phyloP scores from a whole-genome alignment of 306 rosid genomes.

The Abrus precatorius region DNA sequence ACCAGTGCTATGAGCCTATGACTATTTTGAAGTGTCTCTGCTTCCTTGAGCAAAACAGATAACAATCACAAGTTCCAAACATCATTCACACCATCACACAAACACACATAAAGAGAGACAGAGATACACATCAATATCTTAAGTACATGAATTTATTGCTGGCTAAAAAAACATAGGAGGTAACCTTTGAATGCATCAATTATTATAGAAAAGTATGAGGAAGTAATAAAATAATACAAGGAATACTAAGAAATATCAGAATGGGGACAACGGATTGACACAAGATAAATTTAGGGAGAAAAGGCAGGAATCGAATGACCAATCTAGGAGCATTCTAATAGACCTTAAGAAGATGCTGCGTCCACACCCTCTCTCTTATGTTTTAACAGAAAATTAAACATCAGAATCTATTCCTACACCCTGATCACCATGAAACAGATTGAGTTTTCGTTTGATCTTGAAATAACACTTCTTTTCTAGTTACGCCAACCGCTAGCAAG shows the following conservation, averaged over 20 bases:
- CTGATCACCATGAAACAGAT: neutral
- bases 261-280: neutral
- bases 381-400: constrained; percentile 16
- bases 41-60: neutral
- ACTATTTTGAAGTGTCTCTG: neutral
- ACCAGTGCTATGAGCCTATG: too few relatives aligned
- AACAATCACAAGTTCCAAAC: constrained; percentile 10
- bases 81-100: constrained; percentile 6
- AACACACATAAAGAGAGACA: neutral
- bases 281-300: neutral
- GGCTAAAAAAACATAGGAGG: neutral
- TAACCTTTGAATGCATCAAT: neutral
- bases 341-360: neutral
- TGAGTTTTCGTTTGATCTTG: neutral
- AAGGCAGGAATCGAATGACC: neutral
- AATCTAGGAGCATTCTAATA: neutral
- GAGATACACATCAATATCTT: neutral
- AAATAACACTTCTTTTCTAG: neutral
- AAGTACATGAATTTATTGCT: neutral
- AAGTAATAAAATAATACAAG: too few relatives aligned
- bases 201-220: too few relatives aligned
- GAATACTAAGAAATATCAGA: neutral
- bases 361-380: constrained; percentile 3
- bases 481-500: neutral
- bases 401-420: neutral